These are phyloP conservation scores for Fagopyrum esculentum DNA, from an alignment of 148 eudicot species.

Conservation along the genomic window DNA sequence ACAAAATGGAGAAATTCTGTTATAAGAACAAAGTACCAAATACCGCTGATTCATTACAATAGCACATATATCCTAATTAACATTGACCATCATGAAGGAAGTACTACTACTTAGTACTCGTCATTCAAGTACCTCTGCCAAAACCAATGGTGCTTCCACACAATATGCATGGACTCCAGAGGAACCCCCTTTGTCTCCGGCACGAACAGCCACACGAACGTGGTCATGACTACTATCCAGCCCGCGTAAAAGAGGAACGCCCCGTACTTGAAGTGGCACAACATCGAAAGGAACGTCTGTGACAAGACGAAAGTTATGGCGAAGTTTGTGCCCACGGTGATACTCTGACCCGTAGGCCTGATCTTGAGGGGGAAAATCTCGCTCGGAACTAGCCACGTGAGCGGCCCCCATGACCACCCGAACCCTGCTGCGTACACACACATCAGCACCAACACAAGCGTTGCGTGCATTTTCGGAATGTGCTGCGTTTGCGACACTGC, in stretches of 20 bases:
- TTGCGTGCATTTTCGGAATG: constrained; percentile 11
- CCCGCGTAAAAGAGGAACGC: constrained; percentile 29
- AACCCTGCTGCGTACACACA: constrained; percentile 30
- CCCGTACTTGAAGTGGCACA: constrained; percentile 34
- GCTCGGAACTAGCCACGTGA: constrained; percentile 36
- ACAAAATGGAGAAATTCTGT: too few species aligned
- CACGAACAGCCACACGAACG: constrained; percentile 26
- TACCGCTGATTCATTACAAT: background rate
- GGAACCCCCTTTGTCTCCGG: constrained; percentile 40
- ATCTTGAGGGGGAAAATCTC: constrained; percentile 36
- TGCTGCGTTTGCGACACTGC: constrained; percentile 13
- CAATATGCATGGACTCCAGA: constrained; percentile 22
- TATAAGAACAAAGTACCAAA: background rate
- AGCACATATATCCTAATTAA: background rate
- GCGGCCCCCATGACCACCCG: constrained; percentile 55
- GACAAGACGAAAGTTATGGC: constrained; percentile 29
- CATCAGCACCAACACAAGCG: constrained; percentile 23
- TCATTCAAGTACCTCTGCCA: constrained; percentile 27
- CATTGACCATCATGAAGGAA: background rate
- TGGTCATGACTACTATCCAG: constrained; percentile 22
- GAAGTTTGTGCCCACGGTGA: constrained; percentile 32
- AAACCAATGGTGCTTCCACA: constrained; percentile 40
- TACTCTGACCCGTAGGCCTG: constrained; percentile 28
- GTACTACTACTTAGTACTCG: background rate
- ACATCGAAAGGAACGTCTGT: constrained; percentile 30